Conservation (phyloP, 768 basidiomycete genomes). For the Boletus edulis region DNA sequence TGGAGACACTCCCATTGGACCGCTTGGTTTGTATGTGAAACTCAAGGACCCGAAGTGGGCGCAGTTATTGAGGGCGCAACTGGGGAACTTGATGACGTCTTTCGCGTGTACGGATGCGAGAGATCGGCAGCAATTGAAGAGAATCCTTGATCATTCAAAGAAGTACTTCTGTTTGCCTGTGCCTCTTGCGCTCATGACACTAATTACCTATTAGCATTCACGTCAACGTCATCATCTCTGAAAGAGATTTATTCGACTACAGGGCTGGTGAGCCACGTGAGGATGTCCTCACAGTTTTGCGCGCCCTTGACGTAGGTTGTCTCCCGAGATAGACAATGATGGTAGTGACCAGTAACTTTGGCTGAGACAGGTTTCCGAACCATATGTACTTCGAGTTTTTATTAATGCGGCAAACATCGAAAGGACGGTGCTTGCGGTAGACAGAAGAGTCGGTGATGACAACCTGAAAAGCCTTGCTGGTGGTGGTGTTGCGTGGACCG, state of each 20-base stretch:
- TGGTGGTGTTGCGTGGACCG: conserved; percentile 62
- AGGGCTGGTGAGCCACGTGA: conserved; percentile 65
- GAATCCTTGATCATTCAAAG: conserved; percentile 52
- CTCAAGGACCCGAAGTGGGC: conserved; percentile 70
- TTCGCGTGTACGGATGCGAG: conserved; percentile 73
- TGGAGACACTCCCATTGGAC: conserved; percentile 70
- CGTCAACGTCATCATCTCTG: conserved; percentile 57
- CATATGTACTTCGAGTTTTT: conserved; percentile 73
- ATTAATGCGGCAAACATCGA: conserved; percentile 79
- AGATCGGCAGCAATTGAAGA: conserved; percentile 58
- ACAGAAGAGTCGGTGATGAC: conserved; percentile 62
- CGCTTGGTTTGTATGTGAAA: conserved; percentile 76
- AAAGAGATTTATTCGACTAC: conserved; percentile 82
- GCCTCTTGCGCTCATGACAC: background rate
- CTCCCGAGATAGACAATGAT: background rate
- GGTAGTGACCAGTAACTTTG: background rate
- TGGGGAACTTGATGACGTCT: conserved; percentile 57
- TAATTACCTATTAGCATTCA: conserved; percentile 39
- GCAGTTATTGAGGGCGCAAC: conserved; percentile 56
- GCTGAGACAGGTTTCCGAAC: conserved; percentile 62
- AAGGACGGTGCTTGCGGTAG: conserved; percentile 58
- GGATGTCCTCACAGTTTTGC: conserved; percentile 69
- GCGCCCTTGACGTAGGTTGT: conserved; percentile 68
- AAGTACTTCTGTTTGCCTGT: conserved; percentile 51
- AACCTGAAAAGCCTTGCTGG: conserved; percentile 41